Conservation (phyloP, 352 stramenopile species). For the Blastocystis sp. region DNA sequence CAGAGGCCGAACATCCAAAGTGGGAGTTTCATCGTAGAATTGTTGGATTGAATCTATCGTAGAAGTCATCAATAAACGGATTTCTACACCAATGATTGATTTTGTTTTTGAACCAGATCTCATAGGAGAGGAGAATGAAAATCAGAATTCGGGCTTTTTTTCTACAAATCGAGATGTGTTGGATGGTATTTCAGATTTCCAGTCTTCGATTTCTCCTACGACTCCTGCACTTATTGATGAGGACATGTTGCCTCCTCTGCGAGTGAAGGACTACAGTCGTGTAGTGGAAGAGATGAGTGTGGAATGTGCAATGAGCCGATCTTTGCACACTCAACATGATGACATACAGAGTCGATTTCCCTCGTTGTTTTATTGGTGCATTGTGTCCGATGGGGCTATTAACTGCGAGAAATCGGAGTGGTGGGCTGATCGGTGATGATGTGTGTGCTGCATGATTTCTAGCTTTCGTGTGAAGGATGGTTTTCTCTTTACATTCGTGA, state of each 20-base stretch:
- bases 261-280: neutral
- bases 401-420: neutral
- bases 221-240: neutral
- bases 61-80: no score
- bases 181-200: neutral
- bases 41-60: no score
- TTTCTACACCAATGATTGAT: neutral
- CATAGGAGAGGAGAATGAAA: neutral
- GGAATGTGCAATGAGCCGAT: neutral
- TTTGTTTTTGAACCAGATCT: neutral
- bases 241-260: neutral
- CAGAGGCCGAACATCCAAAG: no score
- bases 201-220: neutral
- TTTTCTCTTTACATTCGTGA: neutral
- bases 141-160: neutral
- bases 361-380: slow-evolving; percentile 23
- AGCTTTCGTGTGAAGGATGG: neutral
- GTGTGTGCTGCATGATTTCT: neutral
- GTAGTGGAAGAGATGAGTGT: neutral
- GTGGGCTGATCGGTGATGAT: neutral
- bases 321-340: neutral
- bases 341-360: neutral
- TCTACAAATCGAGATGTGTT: neutral
- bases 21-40: no score
- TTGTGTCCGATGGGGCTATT: neutral